These are phyloP conservation scores for Candida loeiensis DNA, from an alignment of 805 yeast species.

Conservation along the genomic window DNA sequence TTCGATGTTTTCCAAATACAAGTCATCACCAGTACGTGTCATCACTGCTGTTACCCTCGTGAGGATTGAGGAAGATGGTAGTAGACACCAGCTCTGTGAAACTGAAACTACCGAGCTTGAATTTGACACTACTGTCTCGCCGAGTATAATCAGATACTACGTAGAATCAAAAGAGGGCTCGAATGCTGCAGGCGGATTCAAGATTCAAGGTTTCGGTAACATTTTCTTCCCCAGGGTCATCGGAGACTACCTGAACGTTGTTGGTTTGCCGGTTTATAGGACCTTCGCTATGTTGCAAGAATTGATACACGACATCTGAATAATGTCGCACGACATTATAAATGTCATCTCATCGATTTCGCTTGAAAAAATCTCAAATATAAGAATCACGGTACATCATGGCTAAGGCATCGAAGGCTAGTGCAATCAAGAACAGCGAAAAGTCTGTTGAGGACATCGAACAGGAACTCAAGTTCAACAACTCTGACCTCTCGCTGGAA, in stretches of 20 bases:
- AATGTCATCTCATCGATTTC: constrained; percentile 4
- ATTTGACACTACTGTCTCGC: constrained; percentile 45
- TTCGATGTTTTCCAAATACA: constrained; percentile 27
- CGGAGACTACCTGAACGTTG: constrained; percentile 85
- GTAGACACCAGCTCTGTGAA: constrained; percentile 7
- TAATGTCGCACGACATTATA: constrained; percentile 5
- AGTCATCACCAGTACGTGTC: constrained; percentile 23
- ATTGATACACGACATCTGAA: constrained; percentile 1
- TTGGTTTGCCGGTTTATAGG: constrained; percentile 74
- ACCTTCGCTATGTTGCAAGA: constrained; percentile 47
- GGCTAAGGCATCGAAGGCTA: constrained; percentile 6
- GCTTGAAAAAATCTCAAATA: constrained; percentile 1
- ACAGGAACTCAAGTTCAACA: constrained; percentile 11
- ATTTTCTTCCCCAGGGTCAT: constrained; percentile 55
- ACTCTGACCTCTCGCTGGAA: constrained; percentile 22
- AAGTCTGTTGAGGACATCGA: constrained; percentile 22
- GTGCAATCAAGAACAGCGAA: constrained; percentile 15
- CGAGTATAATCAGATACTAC: constrained; percentile 58
- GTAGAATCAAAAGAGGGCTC: constrained; percentile 70
- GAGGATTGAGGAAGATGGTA: constrained; percentile 12
- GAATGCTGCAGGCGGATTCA: constrained; percentile 90
- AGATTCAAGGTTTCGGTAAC: constrained; percentile 72
- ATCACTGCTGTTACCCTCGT: constrained; percentile 33
- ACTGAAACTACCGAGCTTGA: constrained; percentile 44
- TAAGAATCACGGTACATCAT: not conserved